Evolutionary conservation across 1,284 basidiomycete genomes (phyloP), one percentile per base, ranked within the genome.

Genomic region (Rhodotorula sp.): DNA sequence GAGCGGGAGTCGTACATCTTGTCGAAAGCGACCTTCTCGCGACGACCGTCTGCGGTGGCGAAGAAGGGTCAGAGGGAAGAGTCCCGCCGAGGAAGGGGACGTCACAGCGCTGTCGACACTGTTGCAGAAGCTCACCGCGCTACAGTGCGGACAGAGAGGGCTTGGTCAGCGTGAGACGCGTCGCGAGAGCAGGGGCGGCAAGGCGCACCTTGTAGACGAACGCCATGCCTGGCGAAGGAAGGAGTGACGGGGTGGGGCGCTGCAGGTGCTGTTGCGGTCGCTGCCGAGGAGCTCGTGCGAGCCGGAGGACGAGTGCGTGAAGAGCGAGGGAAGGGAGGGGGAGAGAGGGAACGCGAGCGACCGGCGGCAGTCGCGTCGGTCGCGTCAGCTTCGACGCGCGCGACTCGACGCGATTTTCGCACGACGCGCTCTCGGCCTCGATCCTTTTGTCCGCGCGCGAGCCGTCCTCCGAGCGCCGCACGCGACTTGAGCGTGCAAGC

Each of bases 21-120:
- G 79, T 93, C 91, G 78, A 93, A 93, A 80, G 91, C 89, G 64
- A 93, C 90, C 79, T 87, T 88, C 82, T 93, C 91, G 82, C 91
- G 91, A 73, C 91, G 90, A 70, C 89, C 91, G 78, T 57, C 74
- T 72, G 71, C 25, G 57, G n/a, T 25, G 54, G n/a, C 23, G 25
- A 25, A 45, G 34, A 42, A 34, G 65, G 12, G 23, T n/a, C n/a
- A 13, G 10, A 34, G 34, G 34, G 34, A 34, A 34, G 34, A 34
- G 2, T 34, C 34, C 34, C 34, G 5, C 34, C 34, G 5, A 5
- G 5, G 34, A 34, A 34, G 34, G 5, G 34, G 34, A 34, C 34
- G 34, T 5, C 34, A 34, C 3, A 34, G 21, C 8, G 21, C 21
- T 50, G 49, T 23, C 23, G 7, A 16, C 14, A 2, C 13, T 17